Base-by-base conservation (phyloP, 352 stramenopile genomes). In the Phytopythium mirpurense region DNA sequence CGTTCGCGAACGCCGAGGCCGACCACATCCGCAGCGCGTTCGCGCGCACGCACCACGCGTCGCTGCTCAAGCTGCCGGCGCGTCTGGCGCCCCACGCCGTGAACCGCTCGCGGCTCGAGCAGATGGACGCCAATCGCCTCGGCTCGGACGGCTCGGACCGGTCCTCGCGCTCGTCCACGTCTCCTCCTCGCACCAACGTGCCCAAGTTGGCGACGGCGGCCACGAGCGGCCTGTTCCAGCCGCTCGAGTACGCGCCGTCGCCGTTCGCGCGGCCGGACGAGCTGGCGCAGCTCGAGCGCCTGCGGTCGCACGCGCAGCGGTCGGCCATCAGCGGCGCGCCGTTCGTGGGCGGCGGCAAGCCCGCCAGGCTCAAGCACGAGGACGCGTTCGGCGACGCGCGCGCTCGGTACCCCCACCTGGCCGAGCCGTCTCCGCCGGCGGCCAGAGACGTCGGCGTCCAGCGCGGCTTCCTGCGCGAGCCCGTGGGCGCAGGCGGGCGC, bases 11-110 rank as follows among this genome's bases (percentile, higher is more conserved):
- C 59, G 56, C 79, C 12, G 83, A 93, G 55, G 54, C 60, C 7
- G 83, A 93, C 41, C 70, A 86, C 56, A 93, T 91, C 61, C 81
- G 78, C 63, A 81, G 73, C 24, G 83, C 80, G 6, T 91, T 93
- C 58, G 67, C 59, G 12, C 68, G 77, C 4, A 70, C 70, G 42
- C 88, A 85, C 67, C 90, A 80, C 62, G 54, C 68, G 24, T 82
- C 76, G 56, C 74, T 91, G 40, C 74, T 83, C 19, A 87, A 79
- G 55, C 77, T 93, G 35, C 80, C 83, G 2, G 42, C 57, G 9
- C 63, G 64, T 23, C 56, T 93, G 12, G 58, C 56, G 9, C 72
- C 76, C 19, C 87, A 86, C 31, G 59, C 77, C 18, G 73, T 90
- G 29, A 90, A 76, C 40, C 72, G 82, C 38, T 70, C 76, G 44